Conservation (phyloP, 1,139 yeast species). For the Yamadazyma epiphylla region DNA sequence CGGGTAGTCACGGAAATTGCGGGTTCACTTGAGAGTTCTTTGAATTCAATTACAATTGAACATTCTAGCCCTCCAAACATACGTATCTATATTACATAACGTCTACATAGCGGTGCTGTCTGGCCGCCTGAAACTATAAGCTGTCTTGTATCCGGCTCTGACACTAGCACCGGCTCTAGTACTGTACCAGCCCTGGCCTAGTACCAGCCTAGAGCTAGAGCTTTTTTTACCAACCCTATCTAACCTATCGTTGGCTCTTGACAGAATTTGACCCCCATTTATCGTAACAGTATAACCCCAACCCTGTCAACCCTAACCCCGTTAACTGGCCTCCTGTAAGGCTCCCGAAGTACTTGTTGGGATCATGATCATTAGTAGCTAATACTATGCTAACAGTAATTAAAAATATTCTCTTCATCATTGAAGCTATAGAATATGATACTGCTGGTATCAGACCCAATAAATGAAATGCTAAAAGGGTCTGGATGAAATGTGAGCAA, state of each 20-base stretch:
- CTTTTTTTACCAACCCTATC: too few species aligned
- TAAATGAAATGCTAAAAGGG: conserved; percentile 33
- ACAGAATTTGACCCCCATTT: conserved; percentile 38
- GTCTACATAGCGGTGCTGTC: too few species aligned
- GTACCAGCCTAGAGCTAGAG: too few species aligned
- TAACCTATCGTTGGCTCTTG: too few species aligned
- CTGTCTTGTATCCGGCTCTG: too few species aligned
- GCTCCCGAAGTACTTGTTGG: conserved; percentile 23
- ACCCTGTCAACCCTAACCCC: conserved; percentile 28
- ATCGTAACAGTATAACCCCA: conserved; percentile 39
- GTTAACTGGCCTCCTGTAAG: conserved; percentile 25
- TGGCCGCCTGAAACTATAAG: too few species aligned
- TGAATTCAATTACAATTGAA: conserved; percentile 25
- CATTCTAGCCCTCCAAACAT: conserved; percentile 50
- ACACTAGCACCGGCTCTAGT: too few species aligned
- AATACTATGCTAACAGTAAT: conserved; percentile 33
- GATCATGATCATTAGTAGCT: conserved; percentile 11
- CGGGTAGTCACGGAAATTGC: conserved; percentile 42
- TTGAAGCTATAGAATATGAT: conserved; percentile 39
- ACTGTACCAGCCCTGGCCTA: too few species aligned
- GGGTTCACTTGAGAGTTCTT: conserved; percentile 30
- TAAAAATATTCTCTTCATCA: conserved; percentile 40
- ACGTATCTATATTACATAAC: too few species aligned
- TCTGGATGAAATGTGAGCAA: conserved; percentile 33
- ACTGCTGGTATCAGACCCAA: conserved; percentile 39